Base-by-base conservation (phyloP, 768 basidiomycete species). In the Phanerochaete carnosa region DNA sequence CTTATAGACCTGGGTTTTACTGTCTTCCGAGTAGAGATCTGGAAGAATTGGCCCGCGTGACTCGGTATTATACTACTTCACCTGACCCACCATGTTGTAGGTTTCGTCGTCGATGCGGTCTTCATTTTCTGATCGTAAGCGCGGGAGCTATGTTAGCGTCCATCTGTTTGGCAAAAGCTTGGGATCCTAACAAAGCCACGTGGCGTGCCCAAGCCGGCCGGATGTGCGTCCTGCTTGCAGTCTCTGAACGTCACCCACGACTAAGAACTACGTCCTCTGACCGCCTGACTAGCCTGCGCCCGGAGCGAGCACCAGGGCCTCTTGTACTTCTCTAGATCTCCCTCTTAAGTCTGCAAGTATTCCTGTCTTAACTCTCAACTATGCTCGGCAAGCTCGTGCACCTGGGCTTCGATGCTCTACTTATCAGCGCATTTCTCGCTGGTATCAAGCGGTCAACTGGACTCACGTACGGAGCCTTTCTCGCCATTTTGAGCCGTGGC, bases 381-480 rank as follows among this genome's bases (percentile, higher is more conserved):
- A 88, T 90, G 86, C 75, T 90, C 43, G 86, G 88, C 60, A 86
- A 78, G 71, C 75, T 90, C 51, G 81, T 90, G 13, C 92, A 86
- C 66, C 75, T 90, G 61, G 86, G 86, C 61, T 69, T 94, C 67
- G 93, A 95, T 66, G 91, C 90, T 12, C 71, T 92, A 59, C 80
- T 95, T 66, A 77, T 95, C 64, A 87, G 85, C 55, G 89, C 90
- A 15, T 84, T 94, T 64, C 83, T 95, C 2, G 93, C 93, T 11
- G 94, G 92, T n/a, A 74, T 94, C 58, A 88, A 83, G 71, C 85
- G 93, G 26, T 85, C 88, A 2, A 94, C 94, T 0, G 92, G 92
- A 52, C 74, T 95, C 62, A 93, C 94, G 93, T 94, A 76, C 59
- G 89, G 79, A 3, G 51, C 43, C 23, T 45, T n/a, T 28, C 25